Evolutionary conservation across 768 basidiomycete genomes (phyloP), one percentile per base, ranked within the genome.

Genomic region (Lentinula boryana): DNA sequence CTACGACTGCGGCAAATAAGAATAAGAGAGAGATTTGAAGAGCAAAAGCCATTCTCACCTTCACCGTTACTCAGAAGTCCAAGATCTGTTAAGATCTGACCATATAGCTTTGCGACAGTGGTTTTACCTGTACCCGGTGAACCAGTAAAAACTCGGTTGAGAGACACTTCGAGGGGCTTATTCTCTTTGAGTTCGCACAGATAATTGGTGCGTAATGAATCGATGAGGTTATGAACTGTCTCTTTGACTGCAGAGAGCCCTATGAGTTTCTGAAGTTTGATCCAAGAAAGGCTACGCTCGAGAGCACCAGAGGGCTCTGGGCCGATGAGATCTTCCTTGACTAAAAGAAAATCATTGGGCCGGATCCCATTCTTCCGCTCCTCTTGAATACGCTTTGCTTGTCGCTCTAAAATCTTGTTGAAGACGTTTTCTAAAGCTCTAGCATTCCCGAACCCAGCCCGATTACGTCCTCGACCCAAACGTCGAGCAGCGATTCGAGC

Each of bases 101-200:
- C 88, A 64, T 89, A 89, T 5, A 86, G 67, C 64, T 82, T 83
- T 0, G 85, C 87, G 0, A 89, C 87, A 0, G 84, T 84, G 0
- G 88, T 89, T 68, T 89, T 89, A 0, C 88, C 88, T 0, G 87
- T 88, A 2, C 87, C 87, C 5, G 87, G 88, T 12, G 82, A 81
- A 1, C 88, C 88, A 32, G 86, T 66, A 70, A 89, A 87, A 0
- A 85, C 82, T 16, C 84, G 70, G 56, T 80, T 81, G 53, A 80
- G 65, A 38, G 79, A 74, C 58, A 75, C 68, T 58, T 73, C 66
- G 13, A 75, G 60, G 0, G 76, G 78, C 36, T 78, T 68, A 62
- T 73, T 72, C 58, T 80, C 80, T 54, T 63, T 54, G 44, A 80
- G 67, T 60, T 80, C 78, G 2, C 78, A 75, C 7, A 73, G 63